Base-by-base conservation (phyloP, 805 yeast genomes). In the Yarrowia hollandica region DNA sequence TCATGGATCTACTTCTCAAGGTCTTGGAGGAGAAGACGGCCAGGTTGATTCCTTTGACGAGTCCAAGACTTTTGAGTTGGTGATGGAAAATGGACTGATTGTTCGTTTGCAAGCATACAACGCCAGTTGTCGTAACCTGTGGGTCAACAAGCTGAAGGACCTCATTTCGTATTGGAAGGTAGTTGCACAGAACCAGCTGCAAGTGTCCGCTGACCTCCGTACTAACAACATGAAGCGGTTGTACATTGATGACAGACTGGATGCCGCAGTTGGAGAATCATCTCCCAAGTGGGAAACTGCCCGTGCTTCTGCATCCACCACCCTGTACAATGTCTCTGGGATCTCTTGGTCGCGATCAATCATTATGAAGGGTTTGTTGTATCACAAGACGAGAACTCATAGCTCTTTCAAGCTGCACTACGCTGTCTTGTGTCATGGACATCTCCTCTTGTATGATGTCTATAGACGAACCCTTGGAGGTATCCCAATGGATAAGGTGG, bases 11-110 rank as follows among this genome's bases (percentile, higher is more conserved):
- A 14, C 12, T 2, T 41, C 48, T 3, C 31, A 11, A 1, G 19
- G 23, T 7, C 92, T 92, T 66, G 77, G 92, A 15, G 82, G 83
- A 60, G 97, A 90, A 60, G 90, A 84, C 10, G 90, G 85, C 14
- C 86, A 82, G 4, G 83, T 78, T 2, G 63, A 50, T 4, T 77
- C 72, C 4, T 55, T 39, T 23, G 65, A 23, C 37, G 55, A 34
- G 39, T 62, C 64, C 58, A 42, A 54, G 33, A 33, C 50, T 9
- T 55, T 55, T 11, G 59, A 55, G 30, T 23, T 55, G 37, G 50
- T 55, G 15, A 28, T 55, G 48, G 50, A 55, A 19, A 55, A 55
- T 23, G 50, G 50, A 1, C 37, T 55, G 11, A 28, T 55, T 30
- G 50, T 55, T 1, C 48, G 59, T 16, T 31, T 55, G 2, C 59